Conservation (phyloP, 108 stramenopile species). For the Epithemia pelagica region DNA sequence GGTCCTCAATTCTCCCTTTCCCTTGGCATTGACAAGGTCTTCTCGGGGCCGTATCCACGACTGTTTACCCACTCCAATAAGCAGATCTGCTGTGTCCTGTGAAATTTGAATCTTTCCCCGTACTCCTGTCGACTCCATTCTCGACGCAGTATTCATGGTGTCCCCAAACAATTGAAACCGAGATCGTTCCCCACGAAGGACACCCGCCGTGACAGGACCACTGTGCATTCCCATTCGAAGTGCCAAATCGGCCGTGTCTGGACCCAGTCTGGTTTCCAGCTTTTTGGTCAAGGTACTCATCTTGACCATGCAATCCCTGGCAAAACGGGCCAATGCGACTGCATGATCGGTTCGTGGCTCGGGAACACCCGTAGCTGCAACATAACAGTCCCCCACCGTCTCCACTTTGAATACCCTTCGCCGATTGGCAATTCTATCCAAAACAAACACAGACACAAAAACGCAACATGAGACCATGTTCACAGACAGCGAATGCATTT, state of each 20-base stretch:
- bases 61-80: neutral
- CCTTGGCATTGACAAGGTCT: slow-evolving; percentile 14
- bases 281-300: neutral
- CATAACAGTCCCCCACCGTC: slow-evolving; percentile 4
- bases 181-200: slow-evolving; percentile 1
- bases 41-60: neutral
- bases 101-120: neutral
- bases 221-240: slow-evolving; percentile 3
- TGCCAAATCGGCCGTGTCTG: slow-evolving; percentile 1
- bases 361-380: neutral
- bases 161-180: slow-evolving; percentile 6
- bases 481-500: slow-evolving; percentile 7
- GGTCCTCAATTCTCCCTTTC: slow-evolving; percentile 40
- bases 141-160: slow-evolving; percentile 5
- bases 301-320: slow-evolving; percentile 6
- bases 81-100: slow-evolving; percentile 1
- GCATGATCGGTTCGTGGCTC: slow-evolving; percentile 3
- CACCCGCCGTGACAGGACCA: slow-evolving; percentile 3
- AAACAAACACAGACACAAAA: slow-evolving; percentile 2
- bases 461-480: slow-evolving; percentile 6
- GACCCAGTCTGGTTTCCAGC: neutral
- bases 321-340: neutral
- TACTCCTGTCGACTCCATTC: neutral
- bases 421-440: neutral
- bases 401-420: slow-evolving; percentile 5